A percentile compares a stretch with the other conserved stretches of the same genome.
Evolutionary conservation across 345 rosid species (phyloP).

Genomic region (Erysimum cheiranthoides): DNA sequence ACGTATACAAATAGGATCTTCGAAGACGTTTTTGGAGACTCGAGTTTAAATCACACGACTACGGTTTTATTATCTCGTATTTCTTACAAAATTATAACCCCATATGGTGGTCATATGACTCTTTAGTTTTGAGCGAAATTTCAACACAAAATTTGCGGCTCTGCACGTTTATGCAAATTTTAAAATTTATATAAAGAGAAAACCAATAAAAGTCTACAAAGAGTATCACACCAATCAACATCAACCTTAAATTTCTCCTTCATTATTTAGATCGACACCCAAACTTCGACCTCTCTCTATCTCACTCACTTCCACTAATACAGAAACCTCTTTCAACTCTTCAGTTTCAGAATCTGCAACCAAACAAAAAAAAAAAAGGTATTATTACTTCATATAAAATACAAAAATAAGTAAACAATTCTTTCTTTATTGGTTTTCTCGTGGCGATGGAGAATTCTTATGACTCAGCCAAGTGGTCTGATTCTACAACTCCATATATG

Average conservation of each 20-base stretch:
- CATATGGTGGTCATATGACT: neutral
- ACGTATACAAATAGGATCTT: neutral
- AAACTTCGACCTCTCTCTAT: slow-evolving; percentile 30
- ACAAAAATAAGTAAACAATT: neutral
- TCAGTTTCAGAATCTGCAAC: slow-evolving; percentile 28
- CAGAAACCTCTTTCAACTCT: slow-evolving; percentile 23
- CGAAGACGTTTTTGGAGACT: neutral
- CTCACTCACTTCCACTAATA: slow-evolving; percentile 36
- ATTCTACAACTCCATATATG: slow-evolving; percentile 36
- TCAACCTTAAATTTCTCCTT: slow-evolving; percentile 40
- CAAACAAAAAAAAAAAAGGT: neutral
- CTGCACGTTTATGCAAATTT: neutral
- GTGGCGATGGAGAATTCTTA: slow-evolving; percentile 36
- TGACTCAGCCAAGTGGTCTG: slow-evolving; percentile 43
- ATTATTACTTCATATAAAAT: slow-evolving; percentile 35
- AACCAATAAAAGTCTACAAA: slow-evolving; percentile 37
- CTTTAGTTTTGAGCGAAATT: neutral
- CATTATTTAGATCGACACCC: slow-evolving; percentile 45
- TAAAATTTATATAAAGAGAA: neutral
- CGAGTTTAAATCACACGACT: neutral
- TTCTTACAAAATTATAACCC: neutral
- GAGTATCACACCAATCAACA: slow-evolving; percentile 45
- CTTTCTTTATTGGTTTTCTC: slow-evolving; percentile 17
- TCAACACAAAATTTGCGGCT: slow-evolving; percentile 40
- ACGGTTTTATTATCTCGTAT: neutral